Conservation (phyloP, 108 stramenopile genomes). For the Nitzschia sp. region DNA sequence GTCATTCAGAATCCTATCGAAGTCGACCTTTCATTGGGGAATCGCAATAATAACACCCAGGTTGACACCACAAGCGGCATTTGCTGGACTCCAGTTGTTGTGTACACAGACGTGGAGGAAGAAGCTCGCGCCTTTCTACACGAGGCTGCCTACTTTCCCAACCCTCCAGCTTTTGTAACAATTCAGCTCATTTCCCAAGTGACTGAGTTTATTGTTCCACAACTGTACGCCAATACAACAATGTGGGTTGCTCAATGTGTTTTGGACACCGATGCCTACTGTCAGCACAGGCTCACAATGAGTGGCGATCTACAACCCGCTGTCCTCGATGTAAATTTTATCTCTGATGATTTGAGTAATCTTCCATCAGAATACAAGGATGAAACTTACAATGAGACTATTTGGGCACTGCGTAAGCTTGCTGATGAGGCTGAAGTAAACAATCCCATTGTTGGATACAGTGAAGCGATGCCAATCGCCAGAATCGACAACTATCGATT, state of each 20-base stretch:
- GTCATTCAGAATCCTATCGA: no score
- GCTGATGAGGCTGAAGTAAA: slow-evolving; percentile 40
- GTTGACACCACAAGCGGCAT: no score
- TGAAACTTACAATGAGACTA: slow-evolving; percentile 25
- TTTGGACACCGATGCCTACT: background rate
- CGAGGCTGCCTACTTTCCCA: background rate
- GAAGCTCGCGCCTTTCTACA: background rate
- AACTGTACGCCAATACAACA: background rate
- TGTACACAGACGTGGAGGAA: background rate
- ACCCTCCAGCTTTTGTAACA: background rate
- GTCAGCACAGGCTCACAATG: background rate
- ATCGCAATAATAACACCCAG: no score
- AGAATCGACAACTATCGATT: slow-evolving; percentile 25
- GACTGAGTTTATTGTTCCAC: background rate
- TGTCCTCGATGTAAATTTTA: slow-evolving; percentile 11
- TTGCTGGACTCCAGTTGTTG: background rate
- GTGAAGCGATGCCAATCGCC: slow-evolving; percentile 31
- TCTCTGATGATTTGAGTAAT: slow-evolving; percentile 4
- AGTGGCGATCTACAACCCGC: background rate
- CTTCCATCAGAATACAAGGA: slow-evolving; percentile 35
- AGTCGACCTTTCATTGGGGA: no score
- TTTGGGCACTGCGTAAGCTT: slow-evolving; percentile 11
- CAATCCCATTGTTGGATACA: slow-evolving; percentile 41
- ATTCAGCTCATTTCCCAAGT: background rate
- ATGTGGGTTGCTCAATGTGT: background rate